Percentiles rank a stretch among this genome's conserved stretches.
These are phyloP conservation scores for Leptographium lundbergii DNA, from an alignment of 2,329 filamentous ascomycete genomes.

Conservation along the genomic window DNA sequence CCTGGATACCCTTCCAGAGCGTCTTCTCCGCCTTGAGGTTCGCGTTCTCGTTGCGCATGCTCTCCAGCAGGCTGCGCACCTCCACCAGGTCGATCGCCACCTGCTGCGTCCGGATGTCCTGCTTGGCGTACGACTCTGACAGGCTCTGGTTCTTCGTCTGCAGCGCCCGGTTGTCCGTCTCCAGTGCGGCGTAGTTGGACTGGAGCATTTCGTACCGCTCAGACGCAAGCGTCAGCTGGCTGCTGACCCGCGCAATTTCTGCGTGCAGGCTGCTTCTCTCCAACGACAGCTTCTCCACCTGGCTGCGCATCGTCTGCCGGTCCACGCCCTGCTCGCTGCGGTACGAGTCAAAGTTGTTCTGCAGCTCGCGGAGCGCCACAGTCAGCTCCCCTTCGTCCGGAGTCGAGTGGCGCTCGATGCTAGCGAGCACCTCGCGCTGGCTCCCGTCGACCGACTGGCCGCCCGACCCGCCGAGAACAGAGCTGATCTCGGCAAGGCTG, in stretches of 20 bases:
- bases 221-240: slow-evolving; percentile 67
- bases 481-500: slow-evolving; percentile 48
- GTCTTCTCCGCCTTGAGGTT: slow-evolving; percentile 94
- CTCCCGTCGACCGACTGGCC: slow-evolving; percentile 48
- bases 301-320: slow-evolving; percentile 68
- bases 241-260: slow-evolving; percentile 67
- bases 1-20: slow-evolving; percentile 87
- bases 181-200: slow-evolving; percentile 71
- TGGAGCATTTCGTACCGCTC: slow-evolving; percentile 86
- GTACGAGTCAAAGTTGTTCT: slow-evolving; percentile 81
- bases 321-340: slow-evolving; percentile 75
- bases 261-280: slow-evolving; percentile 76
- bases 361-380: slow-evolving; percentile 73
- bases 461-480: slow-evolving; percentile 45
- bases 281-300: slow-evolving; percentile 66
- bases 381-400: slow-evolving; percentile 59
- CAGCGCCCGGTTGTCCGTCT: slow-evolving; percentile 73
- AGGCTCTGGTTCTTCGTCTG: slow-evolving; percentile 69
- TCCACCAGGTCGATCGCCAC: slow-evolving; percentile 89
- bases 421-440: slow-evolving; percentile 40
- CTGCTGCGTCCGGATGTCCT: slow-evolving; percentile 82
- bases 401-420: slow-evolving; percentile 34
- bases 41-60: slow-evolving; percentile 77
- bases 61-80: slow-evolving; percentile 67
- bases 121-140: slow-evolving; percentile 74